Evolutionary conservation across 73 alveolate genomes (phyloP).

Genomic region (Paramecium bursaria): DNA sequence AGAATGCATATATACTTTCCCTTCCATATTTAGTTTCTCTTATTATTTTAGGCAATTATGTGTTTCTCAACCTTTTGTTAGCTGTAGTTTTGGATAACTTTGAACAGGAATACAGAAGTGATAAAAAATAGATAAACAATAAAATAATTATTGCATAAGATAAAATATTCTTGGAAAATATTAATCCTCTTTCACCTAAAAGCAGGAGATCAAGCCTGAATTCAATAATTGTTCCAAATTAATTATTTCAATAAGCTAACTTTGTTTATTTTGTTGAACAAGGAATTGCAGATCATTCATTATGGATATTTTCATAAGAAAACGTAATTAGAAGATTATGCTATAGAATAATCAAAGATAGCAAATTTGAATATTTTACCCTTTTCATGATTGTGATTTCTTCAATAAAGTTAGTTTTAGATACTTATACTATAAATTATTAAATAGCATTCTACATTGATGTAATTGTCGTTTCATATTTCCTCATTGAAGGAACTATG

Average conservation of each 20-base stretch:
- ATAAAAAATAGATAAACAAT: slow-evolving; percentile 51
- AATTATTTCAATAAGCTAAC: slow-evolving; percentile 24
- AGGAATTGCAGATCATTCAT: slow-evolving; percentile 23
- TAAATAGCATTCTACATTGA: slow-evolving; percentile 70
- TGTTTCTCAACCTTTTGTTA: slow-evolving; percentile 86
- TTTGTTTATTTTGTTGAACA: slow-evolving; percentile 16
- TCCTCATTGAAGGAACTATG: slow-evolving; percentile 82
- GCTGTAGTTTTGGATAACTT: slow-evolving; percentile 80
- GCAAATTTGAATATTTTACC: slow-evolving; percentile 37
- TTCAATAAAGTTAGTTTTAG: slow-evolving; percentile 49
- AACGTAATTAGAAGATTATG: slow-evolving; percentile 14
- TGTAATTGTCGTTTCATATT: slow-evolving; percentile 79
- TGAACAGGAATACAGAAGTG: slow-evolving; percentile 58
- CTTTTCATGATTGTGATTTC: slow-evolving; percentile 22
- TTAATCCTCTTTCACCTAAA: background rate
- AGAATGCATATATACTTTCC: slow-evolving; percentile 22
- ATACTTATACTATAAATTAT: slow-evolving; percentile 24
- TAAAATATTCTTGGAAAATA: slow-evolving; percentile 21
- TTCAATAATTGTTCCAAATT: slow-evolving; percentile 13
- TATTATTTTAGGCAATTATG: slow-evolving; percentile 92
- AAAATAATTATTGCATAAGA: slow-evolving; percentile 49
- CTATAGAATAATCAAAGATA: slow-evolving; percentile 8
- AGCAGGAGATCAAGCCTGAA: slow-evolving; percentile 46
- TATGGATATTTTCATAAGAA: slow-evolving; percentile 54
- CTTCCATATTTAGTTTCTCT: slow-evolving; percentile 81